These are phyloP conservation scores for Bocquillonia castaneifolia DNA, from an alignment of 441 rosid species.

Conservation along the genomic window DNA sequence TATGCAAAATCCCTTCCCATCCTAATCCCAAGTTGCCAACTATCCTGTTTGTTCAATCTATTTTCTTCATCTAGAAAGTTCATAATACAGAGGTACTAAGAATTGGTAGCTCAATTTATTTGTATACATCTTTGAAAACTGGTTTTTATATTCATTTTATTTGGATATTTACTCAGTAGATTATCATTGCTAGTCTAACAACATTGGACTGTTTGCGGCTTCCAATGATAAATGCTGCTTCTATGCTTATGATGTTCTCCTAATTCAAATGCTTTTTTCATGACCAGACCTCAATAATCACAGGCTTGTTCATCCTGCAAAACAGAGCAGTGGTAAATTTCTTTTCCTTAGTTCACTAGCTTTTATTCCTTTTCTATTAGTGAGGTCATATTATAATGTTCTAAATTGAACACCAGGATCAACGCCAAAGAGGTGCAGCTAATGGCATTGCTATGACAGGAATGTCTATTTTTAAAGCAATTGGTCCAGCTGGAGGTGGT, in stretches of 20 bases:
- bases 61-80: too few species aligned
- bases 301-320: slow-evolving; percentile 69
- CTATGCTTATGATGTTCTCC: background rate
- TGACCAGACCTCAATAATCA: slow-evolving; percentile 43
- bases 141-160: too few species aligned
- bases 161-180: too few species aligned
- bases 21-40: too few species aligned
- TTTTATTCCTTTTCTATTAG: background rate
- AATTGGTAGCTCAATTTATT: too few species aligned
- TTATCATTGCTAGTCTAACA: too few species aligned
- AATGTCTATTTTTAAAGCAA: slow-evolving; percentile 63
- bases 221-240: too few species aligned
- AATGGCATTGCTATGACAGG: slow-evolving; percentile 71
- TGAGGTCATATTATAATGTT: background rate
- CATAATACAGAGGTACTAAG: too few species aligned
- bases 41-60: too few species aligned
- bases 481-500: slow-evolving; percentile 71
- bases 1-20: too few species aligned
- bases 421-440: slow-evolving; percentile 80
- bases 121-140: too few species aligned
- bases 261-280: slow-evolving; percentile 8
- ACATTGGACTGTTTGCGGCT: too few species aligned
- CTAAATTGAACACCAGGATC: slow-evolving; percentile 43
- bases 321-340: slow-evolving; percentile 63
- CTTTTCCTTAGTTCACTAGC: background rate